A percentile compares a stretch with the other conserved stretches of the same genome.
Evolutionary conservation across 2,329 filamentous ascomycete genomes (phyloP).

Genomic region (Cladosporium austrohemisphaericum): DNA sequence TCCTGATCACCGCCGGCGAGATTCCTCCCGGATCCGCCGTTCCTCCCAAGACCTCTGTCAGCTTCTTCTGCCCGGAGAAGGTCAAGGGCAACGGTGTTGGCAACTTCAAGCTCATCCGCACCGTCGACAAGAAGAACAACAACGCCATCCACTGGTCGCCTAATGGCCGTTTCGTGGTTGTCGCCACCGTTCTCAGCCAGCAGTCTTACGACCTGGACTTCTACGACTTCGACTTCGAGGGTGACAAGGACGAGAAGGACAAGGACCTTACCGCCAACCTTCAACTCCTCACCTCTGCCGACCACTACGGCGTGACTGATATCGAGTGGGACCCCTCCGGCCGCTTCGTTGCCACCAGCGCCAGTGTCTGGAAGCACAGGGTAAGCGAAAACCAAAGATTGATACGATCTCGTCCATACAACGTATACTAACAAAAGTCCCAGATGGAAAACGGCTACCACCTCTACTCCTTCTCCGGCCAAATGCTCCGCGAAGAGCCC

Average conservation of each 20-base stretch:
- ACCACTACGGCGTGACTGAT: conserved; percentile 97
- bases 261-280: conserved; percentile 94
- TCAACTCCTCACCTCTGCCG: conserved; percentile 86
- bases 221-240: conserved; percentile 96
- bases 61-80: conserved; percentile 97
- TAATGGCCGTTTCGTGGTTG: conserved; percentile 87
- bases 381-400: conserved; percentile 53
- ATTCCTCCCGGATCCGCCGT: conserved; percentile 73
- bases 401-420: background rate
- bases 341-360: conserved; percentile 88
- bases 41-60: conserved; percentile 86
- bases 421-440: conserved; percentile 16
- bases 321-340: conserved; percentile 98
- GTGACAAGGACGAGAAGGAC: conserved; percentile 86
- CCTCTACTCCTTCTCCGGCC: conserved; percentile 93
- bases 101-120: conserved; percentile 95
- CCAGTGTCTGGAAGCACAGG: conserved; percentile 90
- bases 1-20: conserved; percentile 93
- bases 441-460: conserved; percentile 99
- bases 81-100: conserved; percentile 74
- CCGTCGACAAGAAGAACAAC: conserved; percentile 98
- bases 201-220: conserved; percentile 96
- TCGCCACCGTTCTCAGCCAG: conserved; percentile 87
- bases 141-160: conserved; percentile 99
- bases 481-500: conserved; percentile 81